phyloP scores from a whole-genome alignment of 805 yeast genomes.

The Yamadazyma philogaea region DNA sequence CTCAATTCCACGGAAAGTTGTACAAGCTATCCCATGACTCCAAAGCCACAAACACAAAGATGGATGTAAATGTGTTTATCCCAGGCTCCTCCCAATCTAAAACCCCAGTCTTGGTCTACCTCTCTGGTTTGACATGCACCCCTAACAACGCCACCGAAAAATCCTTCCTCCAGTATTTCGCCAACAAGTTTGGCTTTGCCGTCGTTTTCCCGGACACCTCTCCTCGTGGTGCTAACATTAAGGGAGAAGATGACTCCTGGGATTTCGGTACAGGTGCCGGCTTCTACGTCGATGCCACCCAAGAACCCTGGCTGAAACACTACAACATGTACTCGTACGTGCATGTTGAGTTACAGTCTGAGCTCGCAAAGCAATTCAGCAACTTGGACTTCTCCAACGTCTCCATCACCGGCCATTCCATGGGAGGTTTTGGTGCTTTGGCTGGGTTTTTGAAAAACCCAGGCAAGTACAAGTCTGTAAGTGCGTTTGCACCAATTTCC shows the following conservation, averaged over 20 bases:
- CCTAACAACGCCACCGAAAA: constrained; percentile 93
- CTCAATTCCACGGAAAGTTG: constrained; percentile 71
- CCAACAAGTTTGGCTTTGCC: constrained; percentile 79
- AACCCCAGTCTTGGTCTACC: constrained; percentile 73
- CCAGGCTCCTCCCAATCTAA: constrained; percentile 48
- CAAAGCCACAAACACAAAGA: constrained; percentile 55
- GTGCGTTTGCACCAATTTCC: constrained; percentile 88
- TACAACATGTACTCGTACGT: constrained; percentile 88
- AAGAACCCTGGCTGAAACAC: constrained; percentile 64
- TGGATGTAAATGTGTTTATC: constrained; percentile 81
- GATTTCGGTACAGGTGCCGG: constrained; percentile 97
- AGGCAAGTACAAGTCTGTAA: constrained; percentile 69
- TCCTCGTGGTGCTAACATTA: constrained; percentile 77
- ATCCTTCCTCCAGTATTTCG: constrained; percentile 81
- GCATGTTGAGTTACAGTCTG: constrained; percentile 63
- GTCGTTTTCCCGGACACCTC: constrained; percentile 95
- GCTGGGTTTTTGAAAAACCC: constrained; percentile 64
- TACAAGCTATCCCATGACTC: constrained; percentile 77
- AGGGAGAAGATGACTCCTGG: constrained; percentile 80
- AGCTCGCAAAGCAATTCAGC: constrained; percentile 40
- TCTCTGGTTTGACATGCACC: constrained; percentile 90
- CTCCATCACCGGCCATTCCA: constrained; percentile 93
- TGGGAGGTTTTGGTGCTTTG: constrained; percentile 97
- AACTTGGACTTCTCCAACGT: constrained; percentile 61
- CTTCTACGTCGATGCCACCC: constrained; percentile 83